Percentiles rank a stretch among this genome's conserved stretches.
Conservation (phyloP, 257 asterid species). For the Solanum pinnatisectum region DNA sequence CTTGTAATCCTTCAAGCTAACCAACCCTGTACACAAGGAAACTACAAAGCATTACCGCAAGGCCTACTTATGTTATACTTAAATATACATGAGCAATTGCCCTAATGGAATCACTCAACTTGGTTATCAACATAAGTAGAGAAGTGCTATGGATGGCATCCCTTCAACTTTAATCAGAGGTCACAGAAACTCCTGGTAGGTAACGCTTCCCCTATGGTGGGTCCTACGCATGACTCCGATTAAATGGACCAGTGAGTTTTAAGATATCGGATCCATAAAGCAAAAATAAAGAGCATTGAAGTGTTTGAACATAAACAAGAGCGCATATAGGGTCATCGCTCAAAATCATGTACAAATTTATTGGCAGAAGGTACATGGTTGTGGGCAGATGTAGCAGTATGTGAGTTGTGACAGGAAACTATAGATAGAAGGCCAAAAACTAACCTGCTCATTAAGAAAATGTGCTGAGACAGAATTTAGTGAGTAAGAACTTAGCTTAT, state of each 20-base stretch:
- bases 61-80: neutral
- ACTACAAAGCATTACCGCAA: neutral
- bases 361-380: neutral
- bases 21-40: neutral
- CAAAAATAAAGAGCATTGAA: neutral
- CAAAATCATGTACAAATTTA: neutral
- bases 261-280: neutral
- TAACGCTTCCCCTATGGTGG: neutral
- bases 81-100: neutral
- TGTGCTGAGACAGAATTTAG: constrained; percentile 94
- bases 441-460: constrained; percentile 94
- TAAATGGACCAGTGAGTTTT: neutral
- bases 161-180: neutral
- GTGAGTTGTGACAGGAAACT: neutral
- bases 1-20: neutral
- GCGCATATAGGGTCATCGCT: neutral
- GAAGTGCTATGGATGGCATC: neutral
- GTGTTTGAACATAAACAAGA: neutral
- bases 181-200: neutral
- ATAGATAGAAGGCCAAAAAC: constrained; percentile 5
- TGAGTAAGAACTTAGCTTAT: constrained; percentile 91
- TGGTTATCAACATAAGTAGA: neutral
- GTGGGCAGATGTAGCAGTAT: neutral
- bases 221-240: neutral
- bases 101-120: neutral